These are phyloP conservation scores for Pseudotsuga menziesii DNA, from an alignment of 75 land plant genomes.

Conservation along the genomic window DNA sequence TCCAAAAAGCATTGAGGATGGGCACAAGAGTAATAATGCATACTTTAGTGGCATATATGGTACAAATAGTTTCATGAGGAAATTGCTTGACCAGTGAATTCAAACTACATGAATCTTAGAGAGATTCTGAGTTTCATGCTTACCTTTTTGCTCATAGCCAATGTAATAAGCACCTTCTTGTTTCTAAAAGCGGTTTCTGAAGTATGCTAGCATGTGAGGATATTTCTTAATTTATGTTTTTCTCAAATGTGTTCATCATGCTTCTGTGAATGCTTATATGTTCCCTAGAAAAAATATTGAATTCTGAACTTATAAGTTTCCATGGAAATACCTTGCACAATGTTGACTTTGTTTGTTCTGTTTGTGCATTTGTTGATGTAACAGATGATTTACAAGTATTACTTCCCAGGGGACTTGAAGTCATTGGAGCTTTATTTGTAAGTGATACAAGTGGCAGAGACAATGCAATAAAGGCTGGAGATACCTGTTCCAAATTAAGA, in stretches of 20 bases:
- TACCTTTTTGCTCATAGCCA: background rate
- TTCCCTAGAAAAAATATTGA: background rate
- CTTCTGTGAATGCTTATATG: background rate
- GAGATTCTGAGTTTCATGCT: background rate
- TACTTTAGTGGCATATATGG: too few relatives aligned
- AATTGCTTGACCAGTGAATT: background rate
- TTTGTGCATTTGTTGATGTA: constrained; percentile 5
- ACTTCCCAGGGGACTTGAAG: constrained; percentile 30
- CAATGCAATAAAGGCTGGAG: constrained; percentile 6
- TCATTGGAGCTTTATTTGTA: constrained; percentile 24
- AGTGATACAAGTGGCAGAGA: background rate
- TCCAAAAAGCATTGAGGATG: too few relatives aligned
- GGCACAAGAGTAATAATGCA: too few relatives aligned
- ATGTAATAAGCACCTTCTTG: background rate
- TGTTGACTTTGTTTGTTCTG: constrained; percentile 5
- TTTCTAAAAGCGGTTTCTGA: background rate
- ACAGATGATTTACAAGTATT: constrained; percentile 27
- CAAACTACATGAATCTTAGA: background rate
- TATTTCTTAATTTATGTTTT: background rate
- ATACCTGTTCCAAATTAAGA: background rate
- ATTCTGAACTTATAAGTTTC: background rate
- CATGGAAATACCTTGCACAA: background rate
- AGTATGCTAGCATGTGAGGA: background rate
- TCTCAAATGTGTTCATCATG: background rate
- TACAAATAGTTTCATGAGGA: background rate